A percentile compares a stretch with the other conserved stretches of the same genome.
Evolutionary conservation across 169 alveolate species (phyloP).

Genomic region (Plasmodium chabaudi): DNA sequence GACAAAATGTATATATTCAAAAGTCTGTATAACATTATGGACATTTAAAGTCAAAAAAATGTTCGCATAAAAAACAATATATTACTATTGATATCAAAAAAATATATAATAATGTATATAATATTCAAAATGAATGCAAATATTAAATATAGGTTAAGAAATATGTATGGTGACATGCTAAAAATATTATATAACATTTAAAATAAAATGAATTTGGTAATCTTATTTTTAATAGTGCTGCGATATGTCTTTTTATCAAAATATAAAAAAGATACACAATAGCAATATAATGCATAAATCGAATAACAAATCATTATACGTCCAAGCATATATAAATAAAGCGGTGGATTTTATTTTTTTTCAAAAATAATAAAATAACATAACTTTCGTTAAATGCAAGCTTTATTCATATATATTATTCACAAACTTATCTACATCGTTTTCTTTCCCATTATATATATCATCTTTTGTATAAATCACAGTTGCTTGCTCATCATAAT

Average conservation of each 20-base stretch:
- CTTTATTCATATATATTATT: conserved; percentile 62
- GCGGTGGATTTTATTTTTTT: no score
- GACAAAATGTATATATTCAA: conserved; percentile 11
- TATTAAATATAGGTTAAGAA: neutral
- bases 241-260: neutral
- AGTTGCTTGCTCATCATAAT: conserved; percentile 74
- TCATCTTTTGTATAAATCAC: conserved; percentile 74
- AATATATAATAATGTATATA: no score
- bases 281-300: neutral
- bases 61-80: neutral
- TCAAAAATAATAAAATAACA: conserved; percentile 1
- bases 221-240: neutral
- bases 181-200: neutral
- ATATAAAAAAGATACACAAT: neutral
- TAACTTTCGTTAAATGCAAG: neutral
- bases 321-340: no score
- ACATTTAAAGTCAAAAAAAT: neutral
- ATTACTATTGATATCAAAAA: no score
- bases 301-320: neutral
- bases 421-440: conserved; percentile 64
- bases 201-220: no score
- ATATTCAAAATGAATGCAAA: neutral
- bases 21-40: neutral
- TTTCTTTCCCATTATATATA: conserved; percentile 65
- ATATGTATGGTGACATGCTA: neutral